These are phyloP conservation scores for Acanthamoeba triangularis DNA, from an alignment of 208 protist genomes.

Conservation along the genomic window DNA sequence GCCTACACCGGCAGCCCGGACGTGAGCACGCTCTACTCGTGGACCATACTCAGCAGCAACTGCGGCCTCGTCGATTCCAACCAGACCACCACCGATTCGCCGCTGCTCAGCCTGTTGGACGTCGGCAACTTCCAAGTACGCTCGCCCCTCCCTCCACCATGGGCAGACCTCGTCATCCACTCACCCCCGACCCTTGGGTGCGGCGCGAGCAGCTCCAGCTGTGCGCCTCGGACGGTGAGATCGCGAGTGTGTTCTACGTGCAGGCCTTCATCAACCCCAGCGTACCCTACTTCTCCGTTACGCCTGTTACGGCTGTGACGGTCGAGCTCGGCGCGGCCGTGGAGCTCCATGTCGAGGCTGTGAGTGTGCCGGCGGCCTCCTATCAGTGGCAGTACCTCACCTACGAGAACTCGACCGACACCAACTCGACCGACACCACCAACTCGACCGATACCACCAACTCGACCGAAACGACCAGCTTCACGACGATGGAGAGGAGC, in stretches of 20 bases:
- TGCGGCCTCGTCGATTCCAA: conserved; percentile 9
- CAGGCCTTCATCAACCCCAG: conserved; percentile 26
- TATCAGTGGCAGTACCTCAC: conserved; percentile 61
- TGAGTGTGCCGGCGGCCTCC: not conserved
- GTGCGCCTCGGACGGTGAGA: conserved; percentile 8
- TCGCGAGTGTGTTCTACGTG: not conserved
- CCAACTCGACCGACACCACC: not conserved
- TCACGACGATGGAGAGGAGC: not conserved
- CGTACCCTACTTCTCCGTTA: not conserved
- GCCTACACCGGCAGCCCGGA: not conserved
- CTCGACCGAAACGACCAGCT: not conserved
- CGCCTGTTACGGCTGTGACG: not conserved
- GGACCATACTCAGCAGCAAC: conserved; percentile 14
- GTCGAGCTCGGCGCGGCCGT: not conserved
- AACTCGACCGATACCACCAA: not conserved
- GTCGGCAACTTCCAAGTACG: conserved; percentile 28
- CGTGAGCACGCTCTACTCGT: not conserved
- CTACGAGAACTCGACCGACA: not conserved
- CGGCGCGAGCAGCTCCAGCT: not conserved
- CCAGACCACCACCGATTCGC: not conserved
- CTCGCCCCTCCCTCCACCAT: not conserved
- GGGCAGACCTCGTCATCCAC: not conserved
- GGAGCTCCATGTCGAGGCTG: not conserved
- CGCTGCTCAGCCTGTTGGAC: not conserved
- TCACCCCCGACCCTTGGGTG: not conserved